Conservation (phyloP, 176 grass and related monocot species). For the Musa beccarii region DNA sequence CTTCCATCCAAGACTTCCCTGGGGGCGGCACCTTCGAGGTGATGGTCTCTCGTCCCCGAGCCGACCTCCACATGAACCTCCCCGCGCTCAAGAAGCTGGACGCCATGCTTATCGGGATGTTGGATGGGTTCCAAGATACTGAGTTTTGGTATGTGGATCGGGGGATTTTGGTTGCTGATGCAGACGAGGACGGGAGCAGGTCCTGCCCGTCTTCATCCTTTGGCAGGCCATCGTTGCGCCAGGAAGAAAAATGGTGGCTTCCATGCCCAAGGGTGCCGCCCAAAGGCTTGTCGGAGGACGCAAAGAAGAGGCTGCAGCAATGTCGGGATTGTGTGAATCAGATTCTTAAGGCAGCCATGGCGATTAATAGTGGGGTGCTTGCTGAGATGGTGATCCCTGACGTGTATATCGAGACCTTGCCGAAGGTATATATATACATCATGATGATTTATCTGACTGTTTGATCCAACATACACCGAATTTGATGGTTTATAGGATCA, state of each 20-base stretch:
- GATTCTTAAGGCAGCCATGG: conserved; percentile 17
- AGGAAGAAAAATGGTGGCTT: conserved; percentile 5
- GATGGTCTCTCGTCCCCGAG: conserved; percentile 59
- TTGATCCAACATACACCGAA: too few relatives aligned
- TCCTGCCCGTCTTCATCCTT: background rate
- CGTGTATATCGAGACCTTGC: conserved; percentile 2
- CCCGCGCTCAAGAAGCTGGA: conserved; percentile 86
- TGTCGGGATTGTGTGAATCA: conserved; percentile 12
- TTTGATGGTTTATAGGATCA: too few relatives aligned
- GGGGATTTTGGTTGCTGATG: too few relatives aligned
- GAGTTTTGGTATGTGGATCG: conserved; percentile 79
- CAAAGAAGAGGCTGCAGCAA: conserved; percentile 10
- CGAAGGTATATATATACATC: conserved; percentile 1
- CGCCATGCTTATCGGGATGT: conserved; percentile 75
- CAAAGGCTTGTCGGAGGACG: background rate
- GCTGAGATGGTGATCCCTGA: conserved; percentile 19
- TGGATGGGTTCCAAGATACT: conserved; percentile 76
- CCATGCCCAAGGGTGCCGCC: conserved; percentile 11
- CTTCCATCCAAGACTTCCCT: conserved; percentile 47
- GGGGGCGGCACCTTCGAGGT: conserved; percentile 58
- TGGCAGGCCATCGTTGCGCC: conserved; percentile 4
- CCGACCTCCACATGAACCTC: conserved; percentile 80
- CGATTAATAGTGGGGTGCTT: conserved; percentile 8
- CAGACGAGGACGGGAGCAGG: conserved; percentile 32
- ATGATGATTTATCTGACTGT: too few relatives aligned